These are phyloP conservation scores for Penicillium frequentans DNA, from an alignment of 2,329 filamentous ascomycete species.

Conservation along the genomic window DNA sequence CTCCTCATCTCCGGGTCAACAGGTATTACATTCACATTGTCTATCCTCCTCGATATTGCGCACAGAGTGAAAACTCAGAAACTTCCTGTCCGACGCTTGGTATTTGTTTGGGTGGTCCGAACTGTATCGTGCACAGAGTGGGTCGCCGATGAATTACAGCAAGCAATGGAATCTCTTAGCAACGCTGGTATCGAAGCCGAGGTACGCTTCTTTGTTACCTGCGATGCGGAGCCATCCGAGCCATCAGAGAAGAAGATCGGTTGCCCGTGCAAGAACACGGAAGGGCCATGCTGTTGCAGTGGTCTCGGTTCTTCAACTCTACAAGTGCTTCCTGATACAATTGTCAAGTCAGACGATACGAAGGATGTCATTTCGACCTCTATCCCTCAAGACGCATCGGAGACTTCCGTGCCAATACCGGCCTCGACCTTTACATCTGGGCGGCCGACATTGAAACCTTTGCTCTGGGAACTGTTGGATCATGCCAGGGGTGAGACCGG, in stretches of 20 bases:
- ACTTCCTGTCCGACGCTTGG: slow-evolving; percentile 4
- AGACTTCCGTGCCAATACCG: neutral
- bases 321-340: neutral
- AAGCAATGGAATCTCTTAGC: neutral
- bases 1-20: slow-evolving; percentile 8
- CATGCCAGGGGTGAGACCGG: slow-evolving; percentile 7
- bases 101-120: slow-evolving; percentile 11
- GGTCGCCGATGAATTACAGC: slow-evolving; percentile 6
- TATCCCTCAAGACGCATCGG: neutral
- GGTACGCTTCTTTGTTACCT: slow-evolving; percentile 7
- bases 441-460: neutral
- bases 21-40: slow-evolving; percentile 11
- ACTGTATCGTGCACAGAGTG: slow-evolving; percentile 5
- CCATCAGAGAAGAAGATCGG: neutral
- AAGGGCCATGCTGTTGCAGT: slow-evolving; percentile 5
- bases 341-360: neutral
- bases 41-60: slow-evolving; percentile 13
- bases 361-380: neutral
- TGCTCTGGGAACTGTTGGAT: slow-evolving; percentile 5
- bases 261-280: slow-evolving; percentile 1
- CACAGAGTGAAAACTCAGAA: neutral
- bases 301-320: neutral
- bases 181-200: slow-evolving; percentile 1
- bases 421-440: neutral
- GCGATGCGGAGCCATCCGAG: neutral